Percentiles rank a stretch among this genome's conserved stretches.
These are phyloP conservation scores for Dactylella cylindrospora DNA, from an alignment of 2,329 filamentous ascomycete species.

Conservation along the genomic window DNA sequence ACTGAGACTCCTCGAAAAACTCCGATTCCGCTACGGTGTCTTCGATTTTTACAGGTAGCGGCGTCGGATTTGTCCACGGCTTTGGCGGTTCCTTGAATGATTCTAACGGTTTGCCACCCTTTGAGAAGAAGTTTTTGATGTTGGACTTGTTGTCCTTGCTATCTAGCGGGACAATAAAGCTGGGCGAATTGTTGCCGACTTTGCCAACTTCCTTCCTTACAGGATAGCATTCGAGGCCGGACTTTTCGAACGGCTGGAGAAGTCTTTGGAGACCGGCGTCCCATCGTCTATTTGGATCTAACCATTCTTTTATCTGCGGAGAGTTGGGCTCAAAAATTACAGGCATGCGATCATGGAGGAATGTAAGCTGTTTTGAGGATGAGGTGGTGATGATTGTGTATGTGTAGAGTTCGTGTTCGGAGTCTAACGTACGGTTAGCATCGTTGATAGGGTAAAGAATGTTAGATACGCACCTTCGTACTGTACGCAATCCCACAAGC, in stretches of 20 bases:
- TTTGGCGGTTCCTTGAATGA: conserved; percentile 41
- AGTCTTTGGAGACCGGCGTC: conserved; percentile 73
- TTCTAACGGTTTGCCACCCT: conserved; percentile 49
- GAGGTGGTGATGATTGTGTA: conserved; percentile 94
- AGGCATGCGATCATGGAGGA: conserved; percentile 93
- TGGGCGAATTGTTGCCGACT: conserved; percentile 84
- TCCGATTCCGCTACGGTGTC: conserved; percentile 44
- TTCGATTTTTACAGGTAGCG: conserved; percentile 49
- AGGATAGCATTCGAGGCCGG: conserved; percentile 79
- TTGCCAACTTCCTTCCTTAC: conserved; percentile 90
- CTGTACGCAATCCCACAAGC: conserved; percentile 83
- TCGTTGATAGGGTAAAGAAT: neutral
- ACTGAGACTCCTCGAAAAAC: too few species aligned
- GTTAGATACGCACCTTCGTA: conserved; percentile 64
- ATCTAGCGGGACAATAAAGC: conserved; percentile 77
- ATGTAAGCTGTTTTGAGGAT: conserved; percentile 77
- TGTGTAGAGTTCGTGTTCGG: conserved; percentile 72
- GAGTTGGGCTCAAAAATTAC: conserved; percentile 81
- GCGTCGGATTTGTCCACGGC: conserved; percentile 33
- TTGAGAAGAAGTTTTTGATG: conserved; percentile 89
- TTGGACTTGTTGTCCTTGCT: conserved; percentile 88
- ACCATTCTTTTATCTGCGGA: conserved; percentile 63
- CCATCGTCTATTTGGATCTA: conserved; percentile 76
- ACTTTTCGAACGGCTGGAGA: conserved; percentile 71
- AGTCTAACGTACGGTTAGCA: conserved; percentile 53